Evolutionary conservation across 192 early-diverging fungal genomes (phyloP).

Genomic region (Backusella morwellensis): DNA sequence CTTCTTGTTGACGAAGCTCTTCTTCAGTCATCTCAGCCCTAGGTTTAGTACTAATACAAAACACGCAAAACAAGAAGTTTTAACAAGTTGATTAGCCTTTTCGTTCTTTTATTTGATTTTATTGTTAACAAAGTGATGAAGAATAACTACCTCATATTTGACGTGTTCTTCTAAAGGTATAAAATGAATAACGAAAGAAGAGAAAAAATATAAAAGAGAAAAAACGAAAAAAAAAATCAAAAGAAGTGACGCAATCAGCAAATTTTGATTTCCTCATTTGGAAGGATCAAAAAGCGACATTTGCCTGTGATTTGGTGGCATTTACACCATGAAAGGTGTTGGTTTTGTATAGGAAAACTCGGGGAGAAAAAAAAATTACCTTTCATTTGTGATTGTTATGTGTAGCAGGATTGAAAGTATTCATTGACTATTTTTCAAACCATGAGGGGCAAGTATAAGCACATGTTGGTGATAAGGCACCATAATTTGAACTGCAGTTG

Average conservation of each 20-base stretch:
- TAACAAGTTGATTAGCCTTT: neutral
- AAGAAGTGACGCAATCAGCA: neutral
- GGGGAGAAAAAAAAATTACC: no score
- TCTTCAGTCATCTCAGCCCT: constrained; percentile 82
- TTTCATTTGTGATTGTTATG: no score
- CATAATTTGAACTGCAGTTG: no score
- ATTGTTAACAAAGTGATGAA: neutral
- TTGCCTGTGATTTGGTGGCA: no score
- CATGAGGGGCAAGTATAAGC: no score
- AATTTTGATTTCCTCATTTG: constrained; percentile 3
- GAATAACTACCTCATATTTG: neutral
- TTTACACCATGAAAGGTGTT: no score
- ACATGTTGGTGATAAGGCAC: no score
- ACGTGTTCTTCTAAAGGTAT: neutral
- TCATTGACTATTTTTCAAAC: no score
- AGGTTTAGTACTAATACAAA: constrained; percentile 27
- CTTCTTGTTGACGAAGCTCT: constrained; percentile 87
- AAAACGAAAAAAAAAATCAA: neutral
- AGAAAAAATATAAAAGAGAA: neutral
- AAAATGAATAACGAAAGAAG: neutral
- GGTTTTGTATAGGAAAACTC: no score
- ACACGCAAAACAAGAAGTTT: neutral
- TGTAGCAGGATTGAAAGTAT: no score
- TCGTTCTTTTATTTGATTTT: neutral
- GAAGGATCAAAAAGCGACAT: neutral